Base-by-base conservation (phyloP, 306 rosid genomes). In the Casuarina cunninghamiana region DNA sequence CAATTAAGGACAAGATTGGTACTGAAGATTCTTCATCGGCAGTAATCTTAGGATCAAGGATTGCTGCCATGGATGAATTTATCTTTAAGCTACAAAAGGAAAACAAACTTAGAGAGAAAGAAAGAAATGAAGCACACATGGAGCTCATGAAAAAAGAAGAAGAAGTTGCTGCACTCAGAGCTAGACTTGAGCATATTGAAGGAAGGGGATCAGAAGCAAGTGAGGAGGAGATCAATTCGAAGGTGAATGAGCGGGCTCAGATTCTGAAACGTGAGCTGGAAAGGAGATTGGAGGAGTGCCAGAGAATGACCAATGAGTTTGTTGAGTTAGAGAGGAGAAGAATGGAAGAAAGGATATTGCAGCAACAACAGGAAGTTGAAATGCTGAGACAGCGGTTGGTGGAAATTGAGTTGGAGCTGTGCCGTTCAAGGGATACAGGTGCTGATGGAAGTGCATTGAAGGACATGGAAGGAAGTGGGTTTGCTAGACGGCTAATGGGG, bases 281-380 rank as follows among this genome's bases (percentile, higher is more conserved):
- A 74, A 93, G 80, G 89, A 96, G 90, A 86, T 78, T 96, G 86
- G 93, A 89, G 65, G 98, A 91, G 81, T 93, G 98, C 81, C 98
- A 91, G 79, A 87, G 91, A 84, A 91, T 93, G 90, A 93, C 98
- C 2, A 90, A 88, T 72, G 94, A 95, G 32, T 91, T 93, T 77
- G 93, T 95, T 43, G 97, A 95, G 82, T 26, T 88, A 74, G 98
- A 95, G 82, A 88, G 96, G 84, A 95, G 84, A 86, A 92, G 97
- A 82, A 95, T 95, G 98, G 98, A 95, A 75, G 97, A 93, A 80
- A 87, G 78, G 83, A 87, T 96, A 66, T 21, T 91, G 70, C 92
- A 93, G 82, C 99, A 96, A 84, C 96, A 96, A 73, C 90, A 90
- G 77, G 98, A 93, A 79, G 97, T 96, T 76, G 99, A 96, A 69